phyloP scores from a whole-genome alignment of 2,329 filamentous ascomycete species.

The Mycocentrospora acerina region DNA sequence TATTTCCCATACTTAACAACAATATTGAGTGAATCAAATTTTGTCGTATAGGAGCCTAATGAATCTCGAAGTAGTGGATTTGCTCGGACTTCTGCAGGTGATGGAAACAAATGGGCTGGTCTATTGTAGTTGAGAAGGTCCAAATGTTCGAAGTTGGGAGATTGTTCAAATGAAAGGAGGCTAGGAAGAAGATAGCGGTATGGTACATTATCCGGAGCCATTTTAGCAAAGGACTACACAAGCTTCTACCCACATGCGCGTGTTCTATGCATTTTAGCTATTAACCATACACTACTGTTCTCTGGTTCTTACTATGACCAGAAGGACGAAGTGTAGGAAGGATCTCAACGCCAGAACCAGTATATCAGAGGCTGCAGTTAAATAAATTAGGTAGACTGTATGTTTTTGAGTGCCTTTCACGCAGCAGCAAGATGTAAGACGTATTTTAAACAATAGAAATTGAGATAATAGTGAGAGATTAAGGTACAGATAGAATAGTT shows the following conservation, averaged over 20 bases:
- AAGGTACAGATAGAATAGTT: too few relatives aligned
- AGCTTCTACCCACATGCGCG: not conserved
- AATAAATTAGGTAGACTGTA: not conserved
- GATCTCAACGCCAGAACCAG: conserved; percentile 1
- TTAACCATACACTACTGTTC: conserved; percentile 1
- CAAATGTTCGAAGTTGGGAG: not conserved
- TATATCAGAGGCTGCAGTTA: not conserved
- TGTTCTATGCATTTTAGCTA: conserved; percentile 3
- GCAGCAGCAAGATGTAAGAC: not conserved
- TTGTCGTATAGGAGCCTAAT: conserved; percentile 3
- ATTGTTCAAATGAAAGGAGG: not conserved
- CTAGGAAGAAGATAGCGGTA: conserved; percentile 3
- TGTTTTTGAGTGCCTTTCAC: not conserved
- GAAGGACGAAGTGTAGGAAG: not conserved
- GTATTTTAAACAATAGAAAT: not conserved
- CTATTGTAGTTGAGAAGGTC: not conserved
- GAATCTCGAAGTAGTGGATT: conserved; percentile 1
- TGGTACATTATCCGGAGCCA: not conserved
- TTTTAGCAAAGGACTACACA: conserved; percentile 1
- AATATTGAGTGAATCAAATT: conserved; percentile 4
- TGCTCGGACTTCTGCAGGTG: conserved; percentile 3
- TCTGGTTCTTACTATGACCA: conserved; percentile 1
- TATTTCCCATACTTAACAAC: conserved; percentile 3
- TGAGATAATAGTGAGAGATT: not conserved
- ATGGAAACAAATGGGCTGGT: conserved; percentile 3